Evolutionary conservation across 1,139 yeast species (phyloP).

Genomic region (Debaryomycetaceae sp.): DNA sequence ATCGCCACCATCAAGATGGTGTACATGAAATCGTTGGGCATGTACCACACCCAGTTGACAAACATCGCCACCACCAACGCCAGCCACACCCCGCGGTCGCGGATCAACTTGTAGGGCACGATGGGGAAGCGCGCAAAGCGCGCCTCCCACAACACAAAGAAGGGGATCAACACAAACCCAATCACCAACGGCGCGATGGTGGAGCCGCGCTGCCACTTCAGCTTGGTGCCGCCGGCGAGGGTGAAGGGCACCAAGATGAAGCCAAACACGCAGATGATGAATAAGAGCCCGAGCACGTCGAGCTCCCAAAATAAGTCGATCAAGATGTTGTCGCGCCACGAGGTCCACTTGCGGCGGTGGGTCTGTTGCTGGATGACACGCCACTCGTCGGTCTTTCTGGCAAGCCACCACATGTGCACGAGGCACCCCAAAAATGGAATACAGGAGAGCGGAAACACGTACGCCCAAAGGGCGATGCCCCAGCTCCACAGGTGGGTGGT

Average conservation of each 20-base stretch:
- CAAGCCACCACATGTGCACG: constrained; percentile 31
- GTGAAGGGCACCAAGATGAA: constrained; percentile 38
- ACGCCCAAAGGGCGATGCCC: constrained; percentile 40
- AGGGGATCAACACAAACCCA: constrained; percentile 33
- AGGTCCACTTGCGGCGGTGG: constrained; percentile 22
- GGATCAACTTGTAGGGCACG: constrained; percentile 27
- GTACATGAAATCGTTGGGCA: constrained; percentile 30
- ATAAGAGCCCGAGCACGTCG: constrained; percentile 30
- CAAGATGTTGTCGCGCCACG: constrained; percentile 10
- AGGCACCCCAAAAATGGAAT: constrained; percentile 28
- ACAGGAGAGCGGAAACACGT: constrained; percentile 33
- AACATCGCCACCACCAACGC: constrained; percentile 25
- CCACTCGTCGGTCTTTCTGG: constrained; percentile 35
- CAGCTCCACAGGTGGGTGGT: constrained; percentile 23
- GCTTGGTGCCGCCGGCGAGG: constrained; percentile 30
- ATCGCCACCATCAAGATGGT: constrained; percentile 34
- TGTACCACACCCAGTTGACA: constrained; percentile 26
- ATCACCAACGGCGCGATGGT: constrained; percentile 35
- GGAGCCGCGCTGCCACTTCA: constrained; percentile 26
- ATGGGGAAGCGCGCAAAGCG: constrained; percentile 28
- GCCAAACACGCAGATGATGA: constrained; percentile 28
- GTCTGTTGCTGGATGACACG: constrained; percentile 16
- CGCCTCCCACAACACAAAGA: constrained; percentile 29
- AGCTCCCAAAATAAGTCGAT: constrained; percentile 27
- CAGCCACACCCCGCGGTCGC: constrained; percentile 36